Conservation (phyloP, 2,329 filamentous ascomycete species). For the Penicillium paneum region DNA sequence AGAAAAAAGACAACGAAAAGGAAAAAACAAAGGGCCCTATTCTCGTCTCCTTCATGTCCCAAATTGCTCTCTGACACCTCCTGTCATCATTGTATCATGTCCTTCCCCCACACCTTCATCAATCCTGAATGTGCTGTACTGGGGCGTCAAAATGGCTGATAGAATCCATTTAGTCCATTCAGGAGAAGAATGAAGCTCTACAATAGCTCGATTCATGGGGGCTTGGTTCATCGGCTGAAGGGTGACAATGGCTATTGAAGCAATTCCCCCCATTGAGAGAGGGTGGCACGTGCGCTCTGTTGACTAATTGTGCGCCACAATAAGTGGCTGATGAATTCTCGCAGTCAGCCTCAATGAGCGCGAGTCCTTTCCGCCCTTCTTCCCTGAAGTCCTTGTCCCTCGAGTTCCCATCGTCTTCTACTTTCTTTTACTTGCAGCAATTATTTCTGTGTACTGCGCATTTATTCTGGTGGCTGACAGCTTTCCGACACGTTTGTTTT, state of each 20-base stretch:
- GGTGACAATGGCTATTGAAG: slow-evolving; percentile 11
- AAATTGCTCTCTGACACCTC: slow-evolving; percentile 24
- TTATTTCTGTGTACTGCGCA: neutral
- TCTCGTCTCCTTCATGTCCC: slow-evolving; percentile 20
- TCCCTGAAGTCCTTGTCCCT: slow-evolving; percentile 14
- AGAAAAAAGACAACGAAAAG: slow-evolving; percentile 22
- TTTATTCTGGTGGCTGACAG: neutral
- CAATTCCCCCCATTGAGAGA: slow-evolving; percentile 10
- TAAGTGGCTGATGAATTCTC: slow-evolving; percentile 19
- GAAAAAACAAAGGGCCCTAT: slow-evolving; percentile 17
- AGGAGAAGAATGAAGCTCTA: neutral
- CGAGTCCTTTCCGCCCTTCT: slow-evolving; percentile 26
- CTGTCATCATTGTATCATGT: slow-evolving; percentile 16
- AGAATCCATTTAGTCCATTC: neutral
- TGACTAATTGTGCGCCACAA: slow-evolving; percentile 18
- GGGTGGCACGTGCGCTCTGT: slow-evolving; percentile 20
- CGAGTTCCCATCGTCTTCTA: slow-evolving; percentile 7
- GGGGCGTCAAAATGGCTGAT: neutral
- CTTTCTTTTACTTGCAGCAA: neutral
- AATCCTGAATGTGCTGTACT: neutral
- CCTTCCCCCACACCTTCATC: neutral
- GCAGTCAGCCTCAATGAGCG: slow-evolving; percentile 11
- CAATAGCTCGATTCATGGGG: slow-evolving; percentile 9
- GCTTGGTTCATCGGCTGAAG: slow-evolving; percentile 1
- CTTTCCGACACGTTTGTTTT: slow-evolving; percentile 1